Conservation (phyloP, 495 filamentous ascomycete species). For the Podospora sp. region DNA sequence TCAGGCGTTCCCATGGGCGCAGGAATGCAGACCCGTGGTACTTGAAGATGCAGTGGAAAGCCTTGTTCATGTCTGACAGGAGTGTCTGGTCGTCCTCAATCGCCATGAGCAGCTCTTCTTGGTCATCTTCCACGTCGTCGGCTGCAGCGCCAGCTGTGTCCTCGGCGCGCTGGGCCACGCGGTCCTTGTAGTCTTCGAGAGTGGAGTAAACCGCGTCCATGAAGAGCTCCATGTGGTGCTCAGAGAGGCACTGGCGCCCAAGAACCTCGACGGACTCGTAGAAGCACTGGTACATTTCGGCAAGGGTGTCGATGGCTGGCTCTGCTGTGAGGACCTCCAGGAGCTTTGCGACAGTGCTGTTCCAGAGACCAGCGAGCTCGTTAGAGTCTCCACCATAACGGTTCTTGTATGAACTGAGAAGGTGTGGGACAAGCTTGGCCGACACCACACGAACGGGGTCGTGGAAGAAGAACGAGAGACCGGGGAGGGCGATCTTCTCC, state of each 20-base stretch:
- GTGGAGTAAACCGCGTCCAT: constrained; percentile 81
- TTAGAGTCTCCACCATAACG: constrained; percentile 76
- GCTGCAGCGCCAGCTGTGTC: constrained; percentile 65
- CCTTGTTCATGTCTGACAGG: constrained; percentile 99
- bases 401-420: constrained; percentile 92
- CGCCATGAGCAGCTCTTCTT: constrained; percentile 79
- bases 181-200: constrained; percentile 86
- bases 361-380: constrained; percentile 79
- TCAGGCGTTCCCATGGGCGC: constrained; percentile 79
- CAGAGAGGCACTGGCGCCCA: constrained; percentile 76
- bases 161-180: constrained; percentile 77
- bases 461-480: constrained; percentile 98
- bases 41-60: constrained; percentile 98
- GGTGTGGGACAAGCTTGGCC: constrained; percentile 90
- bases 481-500: constrained; percentile 93
- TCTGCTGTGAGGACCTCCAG: constrained; percentile 94
- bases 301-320: constrained; percentile 92
- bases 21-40: constrained; percentile 86
- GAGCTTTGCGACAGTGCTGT: constrained; percentile 81
- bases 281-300: constrained; percentile 99
- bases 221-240: constrained; percentile 79
- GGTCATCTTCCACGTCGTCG: constrained; percentile 79
- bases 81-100: constrained; percentile 97
- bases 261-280: constrained; percentile 97
- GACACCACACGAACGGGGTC: constrained; percentile 95